Base-by-base conservation (phyloP, 2,329 filamentous ascomycete species). In the Xylariaceae sp. region DNA sequence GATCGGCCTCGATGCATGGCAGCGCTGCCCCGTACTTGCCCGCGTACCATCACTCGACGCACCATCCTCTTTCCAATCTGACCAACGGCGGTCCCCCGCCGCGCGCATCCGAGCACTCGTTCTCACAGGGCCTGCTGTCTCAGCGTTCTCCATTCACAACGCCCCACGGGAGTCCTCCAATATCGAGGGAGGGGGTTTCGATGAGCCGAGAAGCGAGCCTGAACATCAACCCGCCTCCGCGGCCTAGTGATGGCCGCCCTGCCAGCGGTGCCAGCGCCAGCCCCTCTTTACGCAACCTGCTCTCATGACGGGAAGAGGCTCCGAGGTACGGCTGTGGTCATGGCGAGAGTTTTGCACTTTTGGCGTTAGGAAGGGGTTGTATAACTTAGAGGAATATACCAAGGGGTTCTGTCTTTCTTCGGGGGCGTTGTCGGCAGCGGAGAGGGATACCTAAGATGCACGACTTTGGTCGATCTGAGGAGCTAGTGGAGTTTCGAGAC, bases 211-310 rank as follows among this genome's bases (percentile, higher is more conserved):
- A 60, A 31, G 39, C 50, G 13, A 49, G 48, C 29, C 46, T 50
- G 24, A 50, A 51, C 44, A 54, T 37, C 17, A 58, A 52, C 32
- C 45, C 47, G 7, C 40, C 51, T 19, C 36, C 58, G 29, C 50
- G 60, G 32, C 49, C 52, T 15, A 29, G 18, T n/a, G 29, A 31
- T 46, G 46, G 29, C 42, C 55, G 28, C 36, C 55, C 69, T 19
- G 60, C 69, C 19, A 73, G 72, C 32, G 81, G 81, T n/a, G 83
- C 83, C 4, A 88, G 83, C 49, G 81, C 83, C 12, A 88, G 79
- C 50, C 82, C 83, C 9, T 87, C 83, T 8, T 57, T 89, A 40
- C 75, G 79, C 47, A 88, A 89, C 49, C 58, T 89, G 31, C 67
- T 89, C 34, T 81, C 76, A 30, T 86, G 38, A 46, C 31, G 21